Evolutionary conservation across 805 yeast genomes (phyloP).

Genomic region (Isabelozyma rhagii): DNA sequence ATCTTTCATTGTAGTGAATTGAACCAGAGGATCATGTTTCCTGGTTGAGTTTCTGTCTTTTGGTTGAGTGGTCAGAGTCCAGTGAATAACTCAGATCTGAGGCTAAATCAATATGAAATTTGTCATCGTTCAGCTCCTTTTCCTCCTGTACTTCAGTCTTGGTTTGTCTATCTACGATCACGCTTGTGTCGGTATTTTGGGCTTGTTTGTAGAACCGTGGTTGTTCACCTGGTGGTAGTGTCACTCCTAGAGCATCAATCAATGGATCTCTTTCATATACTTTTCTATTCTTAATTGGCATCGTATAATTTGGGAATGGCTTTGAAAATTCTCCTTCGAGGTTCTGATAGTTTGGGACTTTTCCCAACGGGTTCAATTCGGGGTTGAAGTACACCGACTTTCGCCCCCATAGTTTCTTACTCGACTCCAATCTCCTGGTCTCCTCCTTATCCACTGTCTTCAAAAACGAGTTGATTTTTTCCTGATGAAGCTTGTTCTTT

Average conservation of each 20-base stretch:
- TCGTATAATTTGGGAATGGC: conserved; percentile 24
- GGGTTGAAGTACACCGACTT: conserved; percentile 61
- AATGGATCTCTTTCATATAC: conserved; percentile 26
- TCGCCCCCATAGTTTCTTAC: conserved; percentile 37
- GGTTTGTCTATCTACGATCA: neutral
- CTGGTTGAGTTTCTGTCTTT: neutral
- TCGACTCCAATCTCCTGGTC: conserved; percentile 10
- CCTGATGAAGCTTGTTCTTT: conserved; percentile 32
- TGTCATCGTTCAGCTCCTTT: conserved; percentile 1
- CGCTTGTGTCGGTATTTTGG: conserved; percentile 18
- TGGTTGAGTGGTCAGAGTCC: conserved; percentile 4
- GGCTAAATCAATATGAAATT: neutral
- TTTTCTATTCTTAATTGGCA: conserved; percentile 22
- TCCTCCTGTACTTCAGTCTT: conserved; percentile 1
- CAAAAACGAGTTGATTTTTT: conserved; percentile 21
- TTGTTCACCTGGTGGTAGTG: conserved; percentile 39
- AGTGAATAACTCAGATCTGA: neutral
- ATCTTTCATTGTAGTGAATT: neutral
- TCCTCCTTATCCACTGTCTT: conserved; percentile 15
- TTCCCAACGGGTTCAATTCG: conserved; percentile 62
- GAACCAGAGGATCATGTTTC: neutral
- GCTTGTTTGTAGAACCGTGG: conserved; percentile 47
- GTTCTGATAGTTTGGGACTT: conserved; percentile 38
- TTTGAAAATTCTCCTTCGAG: conserved; percentile 2
- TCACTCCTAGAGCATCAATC: conserved; percentile 22